phyloP scores from a whole-genome alignment of 2,329 filamentous ascomycete species.

The Sphaceloma murrayae region DNA sequence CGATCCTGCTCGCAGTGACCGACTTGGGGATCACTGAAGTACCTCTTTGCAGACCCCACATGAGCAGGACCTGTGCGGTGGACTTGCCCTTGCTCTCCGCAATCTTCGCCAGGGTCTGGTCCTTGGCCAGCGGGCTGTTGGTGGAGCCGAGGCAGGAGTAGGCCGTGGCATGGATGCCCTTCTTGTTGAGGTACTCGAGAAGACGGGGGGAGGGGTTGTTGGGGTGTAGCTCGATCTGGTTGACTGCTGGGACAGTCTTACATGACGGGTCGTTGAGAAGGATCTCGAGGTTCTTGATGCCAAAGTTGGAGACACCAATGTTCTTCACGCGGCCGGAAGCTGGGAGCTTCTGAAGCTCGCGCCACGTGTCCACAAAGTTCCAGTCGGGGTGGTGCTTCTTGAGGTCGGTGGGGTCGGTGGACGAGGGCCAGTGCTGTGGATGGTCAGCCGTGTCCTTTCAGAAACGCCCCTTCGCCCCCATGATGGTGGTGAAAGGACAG shows the following conservation, averaged over 20 bases:
- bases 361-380: slow-evolving; percentile 64
- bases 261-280: slow-evolving; percentile 49
- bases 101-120: slow-evolving; percentile 52
- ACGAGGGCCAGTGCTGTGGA: slow-evolving; percentile 49
- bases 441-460: not conserved
- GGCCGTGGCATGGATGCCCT: slow-evolving; percentile 65
- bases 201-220: slow-evolving; percentile 58
- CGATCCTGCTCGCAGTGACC: slow-evolving; percentile 62
- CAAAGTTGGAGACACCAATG: slow-evolving; percentile 72
- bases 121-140: slow-evolving; percentile 59
- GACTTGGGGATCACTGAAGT: slow-evolving; percentile 82
- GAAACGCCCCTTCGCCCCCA: too few relatives aligned
- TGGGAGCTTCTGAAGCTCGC: slow-evolving; percentile 36
- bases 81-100: slow-evolving; percentile 51
- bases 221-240: slow-evolving; percentile 75
- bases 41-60: slow-evolving; percentile 73
- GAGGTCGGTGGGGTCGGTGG: slow-evolving; percentile 50
- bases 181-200: slow-evolving; percentile 52
- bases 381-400: slow-evolving; percentile 66
- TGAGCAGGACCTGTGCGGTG: slow-evolving; percentile 64
- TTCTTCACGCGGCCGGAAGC: slow-evolving; percentile 54
- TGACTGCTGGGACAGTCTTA: slow-evolving; percentile 59
- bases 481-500: too few relatives aligned
- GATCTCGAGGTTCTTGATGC: slow-evolving; percentile 68
- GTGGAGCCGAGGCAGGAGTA: slow-evolving; percentile 59